Conservation (phyloP, 441 rosid genomes). For the Adansonia gregorii region DNA sequence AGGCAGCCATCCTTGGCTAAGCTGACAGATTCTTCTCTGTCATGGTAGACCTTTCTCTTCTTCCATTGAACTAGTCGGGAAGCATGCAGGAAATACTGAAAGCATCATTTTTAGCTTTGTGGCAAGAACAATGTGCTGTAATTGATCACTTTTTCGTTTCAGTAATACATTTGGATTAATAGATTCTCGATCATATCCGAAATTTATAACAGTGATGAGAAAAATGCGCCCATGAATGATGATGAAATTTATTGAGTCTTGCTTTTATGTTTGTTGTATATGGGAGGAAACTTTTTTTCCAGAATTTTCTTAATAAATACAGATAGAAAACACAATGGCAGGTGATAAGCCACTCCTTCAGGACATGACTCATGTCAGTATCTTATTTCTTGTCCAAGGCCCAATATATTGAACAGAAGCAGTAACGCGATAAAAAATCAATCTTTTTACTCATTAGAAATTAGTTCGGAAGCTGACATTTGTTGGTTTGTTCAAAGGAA, state of each 20-base stretch:
- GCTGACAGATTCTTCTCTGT: slow-evolving; percentile 2
- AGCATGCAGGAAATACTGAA: not conserved
- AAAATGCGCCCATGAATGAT: not conserved
- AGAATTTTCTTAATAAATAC: not conserved
- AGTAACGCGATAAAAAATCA: not conserved
- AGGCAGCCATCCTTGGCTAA: slow-evolving; percentile 34
- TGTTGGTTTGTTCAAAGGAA: not conserved
- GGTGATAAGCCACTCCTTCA: slow-evolving; percentile 6
- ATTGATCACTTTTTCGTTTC: not conserved
- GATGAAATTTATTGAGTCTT: not conserved
- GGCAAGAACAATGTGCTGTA: not conserved
- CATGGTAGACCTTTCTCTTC: slow-evolving; percentile 35
- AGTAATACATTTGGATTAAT: not conserved
- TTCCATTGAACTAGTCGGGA: not conserved
- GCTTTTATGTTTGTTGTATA: not conserved
- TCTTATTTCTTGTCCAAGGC: not conserved
- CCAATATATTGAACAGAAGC: not conserved
- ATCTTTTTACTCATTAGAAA: not conserved
- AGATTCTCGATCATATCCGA: not conserved
- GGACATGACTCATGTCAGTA: slow-evolving; percentile 14
- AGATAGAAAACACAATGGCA: not conserved
- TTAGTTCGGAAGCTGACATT: not conserved
- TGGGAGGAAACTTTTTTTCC: not conserved
- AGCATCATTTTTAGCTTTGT: not conserved
- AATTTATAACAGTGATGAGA: too few relatives aligned